These are phyloP conservation scores for Calamus simplicifolius DNA, from an alignment of 176 grass and related monocot species.

Conservation along the genomic window DNA sequence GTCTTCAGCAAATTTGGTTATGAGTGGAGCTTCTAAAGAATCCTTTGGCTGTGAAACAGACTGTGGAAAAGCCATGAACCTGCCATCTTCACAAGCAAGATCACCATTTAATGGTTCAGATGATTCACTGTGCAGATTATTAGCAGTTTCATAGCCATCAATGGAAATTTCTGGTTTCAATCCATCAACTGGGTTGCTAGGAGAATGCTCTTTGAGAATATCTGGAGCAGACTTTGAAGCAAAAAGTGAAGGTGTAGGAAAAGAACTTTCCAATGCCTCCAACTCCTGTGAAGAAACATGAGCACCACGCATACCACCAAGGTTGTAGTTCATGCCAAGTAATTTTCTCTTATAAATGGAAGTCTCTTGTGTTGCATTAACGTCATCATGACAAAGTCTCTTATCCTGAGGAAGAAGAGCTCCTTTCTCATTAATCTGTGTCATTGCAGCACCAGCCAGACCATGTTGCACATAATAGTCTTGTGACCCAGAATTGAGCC, in stretches of 20 bases:
- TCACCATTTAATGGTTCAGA: neutral
- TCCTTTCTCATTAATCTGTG: conserved; percentile 18
- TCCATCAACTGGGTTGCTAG: conserved; percentile 24
- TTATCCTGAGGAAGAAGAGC: conserved; percentile 22
- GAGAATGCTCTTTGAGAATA: conserved; percentile 14
- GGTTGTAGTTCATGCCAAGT: conserved; percentile 13
- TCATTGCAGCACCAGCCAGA: conserved; percentile 20
- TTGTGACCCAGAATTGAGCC: conserved; percentile 17
- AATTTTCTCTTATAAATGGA: conserved; percentile 9
- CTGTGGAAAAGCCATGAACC: conserved; percentile 13
- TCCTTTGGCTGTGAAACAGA: conserved; percentile 24
- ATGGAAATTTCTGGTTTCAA: conserved; percentile 10
- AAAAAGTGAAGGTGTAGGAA: conserved; percentile 18
- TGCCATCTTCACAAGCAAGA: conserved; percentile 5
- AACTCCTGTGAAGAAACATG: conserved; percentile 39
- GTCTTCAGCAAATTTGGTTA: conserved; percentile 9
- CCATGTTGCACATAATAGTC: conserved; percentile 19
- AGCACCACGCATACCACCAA: conserved; percentile 1
- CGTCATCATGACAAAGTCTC: conserved; percentile 18
- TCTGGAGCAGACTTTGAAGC: conserved; percentile 27
- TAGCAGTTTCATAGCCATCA: conserved; percentile 23
- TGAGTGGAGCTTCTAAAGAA: conserved; percentile 23
- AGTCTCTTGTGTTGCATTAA: conserved; percentile 12
- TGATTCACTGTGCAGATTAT: conserved; percentile 2
- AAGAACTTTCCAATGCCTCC: conserved; percentile 46